Evolutionary conservation across 345 rosid species (phyloP), one percentile per base, ranked within the genome.

Genomic region (Ceriops decandra): DNA sequence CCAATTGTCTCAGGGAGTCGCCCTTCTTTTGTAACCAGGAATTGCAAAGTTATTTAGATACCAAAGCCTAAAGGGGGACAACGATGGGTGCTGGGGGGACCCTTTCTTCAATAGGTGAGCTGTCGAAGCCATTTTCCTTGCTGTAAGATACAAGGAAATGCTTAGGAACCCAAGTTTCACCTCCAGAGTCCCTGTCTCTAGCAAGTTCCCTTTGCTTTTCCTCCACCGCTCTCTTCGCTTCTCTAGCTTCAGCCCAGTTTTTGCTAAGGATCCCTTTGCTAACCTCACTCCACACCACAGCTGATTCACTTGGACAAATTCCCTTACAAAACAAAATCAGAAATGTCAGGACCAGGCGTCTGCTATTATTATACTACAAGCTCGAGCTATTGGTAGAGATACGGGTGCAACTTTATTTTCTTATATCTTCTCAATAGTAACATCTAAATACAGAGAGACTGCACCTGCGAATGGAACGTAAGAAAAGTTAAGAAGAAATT

Each of bases 231-330:
- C 71, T 84, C 90, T 93, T 93, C 1, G 85, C 88, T 75, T 85
- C 85, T 38, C 74, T 81, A 28, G 96, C 96, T 79, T 81, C 86
- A 68, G 80, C 86, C 97, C 97, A 93, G 1, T 91, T 88, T 27
- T 79, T 68, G 32, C 24, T 82, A 62, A 89, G 54, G 10, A 93
- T 86, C 32, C 74, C 87, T 74, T 69, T 76, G 83, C 85, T 89
- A 52, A 85, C 84, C 68, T 73, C 81, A 20, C 87, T 73, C 98
- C 98, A 91, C 20, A 93, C 91, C n/a, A 62, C 67, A 0, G 83
- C 84, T 0, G 98, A 89, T 81, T 93, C 97, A 22, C 74, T 87
- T 65, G 63, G 46, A 73, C 60, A 65, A 63, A 93, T 76, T 31
- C 77, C 89, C 98, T 93, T 36, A 1, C 30, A 46, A 46, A 64